Percentiles rank a stretch among this genome's conserved stretches.
These are phyloP conservation scores for Citrus mangshanensis DNA, from an alignment of 345 rosid species.

Conservation along the genomic window DNA sequence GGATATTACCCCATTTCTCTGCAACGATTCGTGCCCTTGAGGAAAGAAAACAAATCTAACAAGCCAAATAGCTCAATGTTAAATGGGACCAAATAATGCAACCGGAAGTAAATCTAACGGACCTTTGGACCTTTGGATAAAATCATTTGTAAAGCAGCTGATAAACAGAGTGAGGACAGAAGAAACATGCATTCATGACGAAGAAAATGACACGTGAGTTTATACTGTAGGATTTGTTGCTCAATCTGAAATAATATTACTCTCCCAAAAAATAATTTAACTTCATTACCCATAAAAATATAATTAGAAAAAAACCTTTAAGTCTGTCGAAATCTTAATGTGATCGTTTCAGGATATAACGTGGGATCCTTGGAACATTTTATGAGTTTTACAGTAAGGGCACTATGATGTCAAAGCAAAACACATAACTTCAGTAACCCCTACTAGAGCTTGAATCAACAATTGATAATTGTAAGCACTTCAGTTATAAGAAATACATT, in stretches of 20 bases:
- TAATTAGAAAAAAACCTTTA: too few relatives aligned
- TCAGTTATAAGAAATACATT: constrained; percentile 1
- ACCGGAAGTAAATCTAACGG: background rate
- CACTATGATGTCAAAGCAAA: background rate
- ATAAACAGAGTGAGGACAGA: background rate
- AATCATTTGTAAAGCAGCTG: background rate
- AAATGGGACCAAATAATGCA: constrained; percentile 6
- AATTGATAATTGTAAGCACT: background rate
- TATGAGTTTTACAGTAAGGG: background rate
- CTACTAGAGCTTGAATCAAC: background rate
- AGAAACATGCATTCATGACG: background rate
- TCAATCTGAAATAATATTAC: background rate
- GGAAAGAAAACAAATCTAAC: constrained; percentile 39
- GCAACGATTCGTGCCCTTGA: constrained; percentile 65
- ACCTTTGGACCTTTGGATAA: background rate
- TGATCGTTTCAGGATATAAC: background rate
- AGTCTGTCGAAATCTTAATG: background rate
- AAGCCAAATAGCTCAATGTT: constrained; percentile 11
- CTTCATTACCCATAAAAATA: background rate
- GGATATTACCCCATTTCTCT: constrained; percentile 69
- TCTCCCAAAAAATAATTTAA: background rate
- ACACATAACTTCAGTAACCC: background rate
- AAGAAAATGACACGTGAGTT: background rate
- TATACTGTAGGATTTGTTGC: background rate
- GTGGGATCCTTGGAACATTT: background rate